phyloP scores from a whole-genome alignment of 352 stramenopile species.

The Pythium pyrilobum region DNA sequence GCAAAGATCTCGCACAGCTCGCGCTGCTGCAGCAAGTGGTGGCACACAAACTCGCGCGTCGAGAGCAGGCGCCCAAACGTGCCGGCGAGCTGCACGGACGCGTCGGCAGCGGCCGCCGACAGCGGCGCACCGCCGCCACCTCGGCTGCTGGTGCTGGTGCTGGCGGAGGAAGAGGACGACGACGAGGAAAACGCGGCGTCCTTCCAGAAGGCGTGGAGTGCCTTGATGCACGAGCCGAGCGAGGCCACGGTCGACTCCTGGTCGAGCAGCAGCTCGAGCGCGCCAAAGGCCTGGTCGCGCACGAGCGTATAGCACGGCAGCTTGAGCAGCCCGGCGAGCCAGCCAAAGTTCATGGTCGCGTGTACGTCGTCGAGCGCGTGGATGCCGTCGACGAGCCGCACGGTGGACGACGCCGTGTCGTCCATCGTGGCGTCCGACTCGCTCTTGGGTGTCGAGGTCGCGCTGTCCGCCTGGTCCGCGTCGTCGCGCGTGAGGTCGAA shows the following conservation, averaged over 20 bases:
- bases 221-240: slow-evolving; percentile 59
- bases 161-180: too few relatives aligned
- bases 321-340: slow-evolving; percentile 54
- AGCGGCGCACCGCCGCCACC: background rate
- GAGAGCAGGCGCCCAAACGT: slow-evolving; percentile 67
- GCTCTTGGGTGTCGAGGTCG: slow-evolving; percentile 17
- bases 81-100: slow-evolving; percentile 50
- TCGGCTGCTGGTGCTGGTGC: too few relatives aligned
- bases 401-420: slow-evolving; percentile 15
- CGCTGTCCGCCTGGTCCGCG: slow-evolving; percentile 20
- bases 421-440: slow-evolving; percentile 24
- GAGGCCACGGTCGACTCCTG: slow-evolving; percentile 66
- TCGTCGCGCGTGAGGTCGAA: slow-evolving; percentile 39
- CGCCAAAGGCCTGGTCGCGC: slow-evolving; percentile 50
- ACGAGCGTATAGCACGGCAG: slow-evolving; percentile 60
- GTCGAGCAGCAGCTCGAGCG: slow-evolving; percentile 67
- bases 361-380: slow-evolving; percentile 20
- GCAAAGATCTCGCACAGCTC: slow-evolving; percentile 55
- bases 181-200: slow-evolving; percentile 2
- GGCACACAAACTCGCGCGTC: slow-evolving; percentile 55
- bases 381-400: slow-evolving; percentile 12
- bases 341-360: slow-evolving; percentile 54
- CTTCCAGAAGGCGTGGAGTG: slow-evolving; percentile 62
- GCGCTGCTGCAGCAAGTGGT: slow-evolving; percentile 51
- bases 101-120: slow-evolving; percentile 32